Conservation (phyloP, 2,329 filamentous ascomycete species). For the Trichophyton mentagrophytes region DNA sequence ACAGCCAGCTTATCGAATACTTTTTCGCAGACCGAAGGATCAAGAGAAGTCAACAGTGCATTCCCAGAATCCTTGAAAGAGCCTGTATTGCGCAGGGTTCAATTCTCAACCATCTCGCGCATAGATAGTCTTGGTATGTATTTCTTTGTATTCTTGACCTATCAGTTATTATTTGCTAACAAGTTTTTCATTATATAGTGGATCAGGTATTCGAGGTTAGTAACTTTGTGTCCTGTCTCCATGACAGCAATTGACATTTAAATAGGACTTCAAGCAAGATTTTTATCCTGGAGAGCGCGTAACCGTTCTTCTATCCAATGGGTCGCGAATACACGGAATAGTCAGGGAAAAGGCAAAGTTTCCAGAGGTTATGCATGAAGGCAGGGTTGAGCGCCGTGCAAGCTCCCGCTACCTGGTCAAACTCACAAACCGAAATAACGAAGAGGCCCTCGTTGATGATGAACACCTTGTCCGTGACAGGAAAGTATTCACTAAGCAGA, state of each 20-base stretch:
- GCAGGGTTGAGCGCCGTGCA: constrained; percentile 52
- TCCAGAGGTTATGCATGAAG: constrained; percentile 49
- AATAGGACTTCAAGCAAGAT: constrained; percentile 64
- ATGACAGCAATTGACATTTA: constrained; percentile 14
- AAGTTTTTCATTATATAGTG: constrained; percentile 22
- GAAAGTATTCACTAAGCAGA: constrained; percentile 87
- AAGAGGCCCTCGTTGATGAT: constrained; percentile 69
- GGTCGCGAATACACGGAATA: constrained; percentile 57
- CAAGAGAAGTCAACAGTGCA: constrained; percentile 75
- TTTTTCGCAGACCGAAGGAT: constrained; percentile 52
- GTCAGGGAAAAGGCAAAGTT: constrained; percentile 81
- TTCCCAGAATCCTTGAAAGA: constrained; percentile 88
- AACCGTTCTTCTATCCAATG: constrained; percentile 55
- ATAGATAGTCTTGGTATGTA: constrained; percentile 64
- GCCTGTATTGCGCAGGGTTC: constrained; percentile 77
- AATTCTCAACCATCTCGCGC: constrained; percentile 77
- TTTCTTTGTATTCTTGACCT: background rate
- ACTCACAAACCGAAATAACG: constrained; percentile 51
- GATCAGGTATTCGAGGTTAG: constrained; percentile 37
- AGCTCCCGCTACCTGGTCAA: constrained; percentile 72
- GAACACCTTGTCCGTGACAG: constrained; percentile 74
- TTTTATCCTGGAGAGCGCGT: constrained; percentile 85
- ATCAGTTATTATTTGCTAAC: constrained; percentile 4
- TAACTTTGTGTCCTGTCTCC: background rate
- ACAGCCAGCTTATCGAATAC: constrained; percentile 18